Evolutionary conservation across 768 basidiomycete genomes (phyloP).

Genomic region (Russula griseocarnosa): DNA sequence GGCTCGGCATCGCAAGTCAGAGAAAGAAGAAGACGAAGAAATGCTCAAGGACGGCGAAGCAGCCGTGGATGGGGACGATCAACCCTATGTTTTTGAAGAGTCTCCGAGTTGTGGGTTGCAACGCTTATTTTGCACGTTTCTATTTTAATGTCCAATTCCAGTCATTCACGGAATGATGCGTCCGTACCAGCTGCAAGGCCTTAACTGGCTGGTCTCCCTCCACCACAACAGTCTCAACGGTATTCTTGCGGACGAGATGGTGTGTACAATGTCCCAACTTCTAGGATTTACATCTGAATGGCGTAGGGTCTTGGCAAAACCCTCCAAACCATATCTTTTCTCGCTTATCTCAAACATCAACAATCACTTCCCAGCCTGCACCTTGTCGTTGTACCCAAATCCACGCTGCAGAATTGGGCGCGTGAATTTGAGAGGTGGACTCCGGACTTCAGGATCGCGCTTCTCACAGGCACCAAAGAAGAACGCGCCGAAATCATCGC

Average conservation of each 20-base stretch:
- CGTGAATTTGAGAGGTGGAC: conserved; percentile 93
- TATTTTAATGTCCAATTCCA: conserved; percentile 32
- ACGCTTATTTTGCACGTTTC: not conserved
- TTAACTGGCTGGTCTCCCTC: conserved; percentile 96
- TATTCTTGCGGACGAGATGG: conserved; percentile 97
- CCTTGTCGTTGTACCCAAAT: conserved; percentile 97
- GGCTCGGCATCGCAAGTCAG: conserved; percentile 87
- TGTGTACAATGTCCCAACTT: conserved; percentile 30
- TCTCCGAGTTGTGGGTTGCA: conserved; percentile 74
- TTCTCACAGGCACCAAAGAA: conserved; percentile 84
- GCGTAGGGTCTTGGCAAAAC: conserved; percentile 93
- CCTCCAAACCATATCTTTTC: conserved; percentile 95
- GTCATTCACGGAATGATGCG: conserved; percentile 90
- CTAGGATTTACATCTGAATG: conserved; percentile 7
- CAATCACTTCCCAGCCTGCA: conserved; percentile 75
- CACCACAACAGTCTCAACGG: conserved; percentile 97
- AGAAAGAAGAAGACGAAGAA: conserved; percentile 98
- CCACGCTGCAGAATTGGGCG: conserved; percentile 94
- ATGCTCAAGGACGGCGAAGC: conserved; percentile 82
- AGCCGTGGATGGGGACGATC: conserved; percentile 76
- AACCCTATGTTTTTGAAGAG: conserved; percentile 91
- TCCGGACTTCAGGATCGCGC: conserved; percentile 75
- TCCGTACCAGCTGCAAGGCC: conserved; percentile 89
- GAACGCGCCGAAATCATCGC: conserved; percentile 82
- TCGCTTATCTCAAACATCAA: conserved; percentile 89